Evolutionary conservation across 371 early-diverging fungal species (phyloP).

Genomic region (Saksenaea vasiformis): DNA sequence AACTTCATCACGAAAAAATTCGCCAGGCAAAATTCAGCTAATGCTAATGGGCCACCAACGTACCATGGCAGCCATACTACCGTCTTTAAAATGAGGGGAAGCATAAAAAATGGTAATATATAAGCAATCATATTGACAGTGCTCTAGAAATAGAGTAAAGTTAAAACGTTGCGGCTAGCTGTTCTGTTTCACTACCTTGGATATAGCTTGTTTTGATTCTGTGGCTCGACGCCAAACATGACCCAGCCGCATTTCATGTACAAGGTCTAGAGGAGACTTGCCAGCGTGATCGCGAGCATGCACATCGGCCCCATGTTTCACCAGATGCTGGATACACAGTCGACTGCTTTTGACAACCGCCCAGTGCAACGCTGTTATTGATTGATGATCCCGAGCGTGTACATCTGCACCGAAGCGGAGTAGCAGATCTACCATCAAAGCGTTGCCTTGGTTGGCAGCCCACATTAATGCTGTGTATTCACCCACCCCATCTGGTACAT

Average conservation of each 20-base stretch:
- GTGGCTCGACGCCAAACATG: neutral
- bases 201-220: neutral
- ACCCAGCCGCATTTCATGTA: constrained; percentile 1
- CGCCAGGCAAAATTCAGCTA: constrained; percentile 38
- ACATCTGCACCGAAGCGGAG: constrained; percentile 12
- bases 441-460: neutral
- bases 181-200: neutral
- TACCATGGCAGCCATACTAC: constrained; percentile 66
- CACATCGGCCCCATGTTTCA: constrained; percentile 71
- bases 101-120: constrained; percentile 55
- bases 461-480: constrained; percentile 68
- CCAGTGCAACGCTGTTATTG: constrained; percentile 70
- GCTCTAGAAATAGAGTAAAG: neutral
- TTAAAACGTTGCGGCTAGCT: neutral
- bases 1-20: constrained; percentile 45
- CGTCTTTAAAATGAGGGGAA: constrained; percentile 47
- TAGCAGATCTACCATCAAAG: constrained; percentile 2
- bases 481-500: constrained; percentile 74
- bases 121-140: constrained; percentile 53
- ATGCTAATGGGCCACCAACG: constrained; percentile 57
- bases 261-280: neutral
- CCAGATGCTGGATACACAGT: constrained; percentile 59
- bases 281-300: constrained; percentile 64
- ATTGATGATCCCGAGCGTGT: constrained; percentile 49
- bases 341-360: constrained; percentile 71